Conservation (phyloP, 441 rosid genomes). For the Erysimum pusillum region DNA sequence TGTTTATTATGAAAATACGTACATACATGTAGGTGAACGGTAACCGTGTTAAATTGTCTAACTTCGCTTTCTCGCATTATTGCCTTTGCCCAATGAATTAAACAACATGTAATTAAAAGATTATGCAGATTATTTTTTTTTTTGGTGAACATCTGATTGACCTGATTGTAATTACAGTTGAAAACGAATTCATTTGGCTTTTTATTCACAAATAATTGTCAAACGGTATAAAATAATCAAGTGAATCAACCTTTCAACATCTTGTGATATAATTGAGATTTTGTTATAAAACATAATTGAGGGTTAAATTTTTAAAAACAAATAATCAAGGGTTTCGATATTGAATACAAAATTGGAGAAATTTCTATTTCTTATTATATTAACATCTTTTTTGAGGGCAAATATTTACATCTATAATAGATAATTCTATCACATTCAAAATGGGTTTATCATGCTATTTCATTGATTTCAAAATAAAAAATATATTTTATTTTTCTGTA, state of each 20-base stretch:
- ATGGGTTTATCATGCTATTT: too few species aligned
- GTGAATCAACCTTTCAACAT: not conserved
- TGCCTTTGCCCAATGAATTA: constrained; percentile 30
- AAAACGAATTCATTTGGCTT: constrained; percentile 9
- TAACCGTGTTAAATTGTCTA: constrained; percentile 44
- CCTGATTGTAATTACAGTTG: not conserved
- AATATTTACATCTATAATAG: not conserved
- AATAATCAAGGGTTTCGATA: not conserved
- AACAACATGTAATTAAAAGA: not conserved
- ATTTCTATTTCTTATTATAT: not conserved
- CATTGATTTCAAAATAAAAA: too few species aligned
- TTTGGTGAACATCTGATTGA: not conserved
- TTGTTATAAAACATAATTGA: not conserved
- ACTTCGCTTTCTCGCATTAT: constrained; percentile 39
- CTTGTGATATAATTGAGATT: not conserved
- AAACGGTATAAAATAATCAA: not conserved
- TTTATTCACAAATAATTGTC: not conserved
- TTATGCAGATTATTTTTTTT: not conserved
- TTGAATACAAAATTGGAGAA: not conserved
- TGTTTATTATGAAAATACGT: constrained; percentile 18
- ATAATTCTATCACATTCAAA: not conserved
- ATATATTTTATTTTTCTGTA: too few species aligned
- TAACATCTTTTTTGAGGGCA: not conserved
- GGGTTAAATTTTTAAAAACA: not conserved
- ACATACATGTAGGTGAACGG: constrained; percentile 19